These are phyloP conservation scores for Tolypocladium tropicale DNA, from an alignment of 2,329 filamentous ascomycete genomes.

Conservation along the genomic window DNA sequence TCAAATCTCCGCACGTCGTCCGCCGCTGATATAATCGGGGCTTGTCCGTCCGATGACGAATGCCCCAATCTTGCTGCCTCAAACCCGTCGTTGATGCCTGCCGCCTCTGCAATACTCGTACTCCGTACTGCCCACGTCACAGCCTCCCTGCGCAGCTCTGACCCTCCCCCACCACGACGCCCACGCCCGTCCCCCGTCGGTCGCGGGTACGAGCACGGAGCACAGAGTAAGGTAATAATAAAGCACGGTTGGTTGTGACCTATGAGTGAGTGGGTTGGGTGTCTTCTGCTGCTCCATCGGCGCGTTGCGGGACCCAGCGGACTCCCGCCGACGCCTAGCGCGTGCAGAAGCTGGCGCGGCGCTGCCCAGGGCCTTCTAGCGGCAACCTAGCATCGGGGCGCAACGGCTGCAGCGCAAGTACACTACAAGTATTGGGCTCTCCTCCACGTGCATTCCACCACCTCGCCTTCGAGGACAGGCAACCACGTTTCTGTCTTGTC, in stretches of 20 bases:
- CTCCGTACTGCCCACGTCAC: background rate
- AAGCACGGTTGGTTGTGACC: no score
- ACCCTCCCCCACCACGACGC: background rate
- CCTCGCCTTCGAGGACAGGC: background rate
- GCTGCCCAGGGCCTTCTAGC: background rate
- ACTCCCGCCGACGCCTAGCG: background rate
- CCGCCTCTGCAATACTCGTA: background rate
- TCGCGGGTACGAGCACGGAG: no score
- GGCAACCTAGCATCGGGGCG: background rate
- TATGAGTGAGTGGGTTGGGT: background rate
- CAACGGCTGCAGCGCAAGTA: background rate
- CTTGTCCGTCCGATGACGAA: background rate
- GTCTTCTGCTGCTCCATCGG: background rate
- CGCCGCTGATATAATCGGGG: background rate
- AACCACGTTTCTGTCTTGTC: background rate
- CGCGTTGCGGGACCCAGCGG: background rate
- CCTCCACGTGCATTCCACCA: background rate
- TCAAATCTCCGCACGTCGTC: background rate
- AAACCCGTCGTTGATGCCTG: background rate
- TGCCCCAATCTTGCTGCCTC: background rate
- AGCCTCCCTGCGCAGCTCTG: background rate
- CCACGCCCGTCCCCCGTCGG: background rate
- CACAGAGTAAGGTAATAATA: no score
- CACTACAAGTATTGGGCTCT: background rate
- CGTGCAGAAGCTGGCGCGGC: background rate